These are phyloP conservation scores for Lycium ferocissimum DNA, from an alignment of 257 asterid species.

Conservation along the genomic window DNA sequence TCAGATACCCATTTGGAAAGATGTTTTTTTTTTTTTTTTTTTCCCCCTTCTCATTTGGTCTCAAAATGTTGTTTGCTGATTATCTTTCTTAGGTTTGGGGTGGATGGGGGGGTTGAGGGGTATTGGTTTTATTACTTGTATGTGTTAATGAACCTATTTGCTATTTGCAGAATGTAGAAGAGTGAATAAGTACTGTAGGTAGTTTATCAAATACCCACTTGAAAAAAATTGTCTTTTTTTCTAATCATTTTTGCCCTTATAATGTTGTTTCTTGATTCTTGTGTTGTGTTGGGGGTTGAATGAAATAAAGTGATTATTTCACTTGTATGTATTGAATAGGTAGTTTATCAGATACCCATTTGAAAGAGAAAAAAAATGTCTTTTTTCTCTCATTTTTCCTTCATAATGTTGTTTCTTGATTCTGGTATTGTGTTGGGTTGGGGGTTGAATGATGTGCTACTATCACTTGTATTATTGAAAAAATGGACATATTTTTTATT, in stretches of 20 bases:
- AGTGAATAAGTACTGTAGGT: background rate
- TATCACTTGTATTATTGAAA: background rate
- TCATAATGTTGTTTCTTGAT: background rate
- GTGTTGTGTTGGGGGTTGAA: background rate
- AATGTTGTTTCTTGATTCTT: background rate
- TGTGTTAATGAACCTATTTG: background rate
- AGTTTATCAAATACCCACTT: too few relatives aligned
- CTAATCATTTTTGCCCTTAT: too few relatives aligned
- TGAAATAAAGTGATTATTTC: background rate
- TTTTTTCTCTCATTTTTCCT: background rate
- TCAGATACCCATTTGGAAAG: background rate
- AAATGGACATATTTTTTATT: background rate
- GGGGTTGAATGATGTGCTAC: background rate
- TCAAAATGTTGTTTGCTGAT: background rate
- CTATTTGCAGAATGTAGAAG: constrained; percentile 42
- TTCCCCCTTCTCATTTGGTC: background rate
- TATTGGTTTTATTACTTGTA: background rate
- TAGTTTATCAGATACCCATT: constrained; percentile 34
- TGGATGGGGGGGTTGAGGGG: background rate
- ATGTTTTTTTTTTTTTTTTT: background rate
- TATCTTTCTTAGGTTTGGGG: background rate
- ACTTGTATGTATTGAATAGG: constrained; percentile 24
- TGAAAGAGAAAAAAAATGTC: background rate
- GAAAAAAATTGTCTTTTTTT: too few relatives aligned
- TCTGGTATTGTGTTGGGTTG: background rate